phyloP scores from a whole-genome alignment of 192 early-diverging fungal species.

The Funneliformis mosseae region DNA sequence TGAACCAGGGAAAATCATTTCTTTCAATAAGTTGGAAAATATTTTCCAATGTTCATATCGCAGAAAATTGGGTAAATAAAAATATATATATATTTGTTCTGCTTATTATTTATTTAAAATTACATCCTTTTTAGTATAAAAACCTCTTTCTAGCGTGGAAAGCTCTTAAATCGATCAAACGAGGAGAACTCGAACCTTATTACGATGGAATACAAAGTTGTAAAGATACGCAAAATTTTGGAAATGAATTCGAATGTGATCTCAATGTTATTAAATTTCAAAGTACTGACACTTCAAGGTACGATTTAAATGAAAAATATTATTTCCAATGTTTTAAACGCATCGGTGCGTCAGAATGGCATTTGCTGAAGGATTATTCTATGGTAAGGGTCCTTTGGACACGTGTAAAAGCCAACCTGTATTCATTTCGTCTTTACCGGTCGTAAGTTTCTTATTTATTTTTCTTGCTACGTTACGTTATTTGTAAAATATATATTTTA shows the following conservation, averaged over 20 bases:
- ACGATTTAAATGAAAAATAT: too few relatives aligned
- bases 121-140: conserved; percentile 7
- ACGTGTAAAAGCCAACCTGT: background rate
- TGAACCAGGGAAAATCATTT: background rate
- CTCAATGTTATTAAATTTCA: too few relatives aligned
- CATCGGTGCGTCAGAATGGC: background rate
- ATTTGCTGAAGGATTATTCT: background rate
- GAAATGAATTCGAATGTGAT: too few relatives aligned
- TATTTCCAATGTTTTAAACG: too few relatives aligned
- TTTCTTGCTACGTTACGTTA: background rate
- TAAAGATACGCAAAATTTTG: too few relatives aligned
- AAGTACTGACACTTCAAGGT: background rate
- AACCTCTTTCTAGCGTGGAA: background rate
- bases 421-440: too few relatives aligned
- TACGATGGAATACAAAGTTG: background rate
- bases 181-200: conserved; percentile 3
- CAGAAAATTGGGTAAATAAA: background rate
- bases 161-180: too few relatives aligned
- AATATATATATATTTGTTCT: background rate
- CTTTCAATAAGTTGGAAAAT: background rate
- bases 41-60: background rate
- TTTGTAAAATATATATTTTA: background rate
- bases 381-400: background rate
- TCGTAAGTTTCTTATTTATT: too few relatives aligned
- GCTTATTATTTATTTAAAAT: background rate